Conservation (phyloP, 129 eudicot genomes). For the Centrapalus pauciflorus region DNA sequence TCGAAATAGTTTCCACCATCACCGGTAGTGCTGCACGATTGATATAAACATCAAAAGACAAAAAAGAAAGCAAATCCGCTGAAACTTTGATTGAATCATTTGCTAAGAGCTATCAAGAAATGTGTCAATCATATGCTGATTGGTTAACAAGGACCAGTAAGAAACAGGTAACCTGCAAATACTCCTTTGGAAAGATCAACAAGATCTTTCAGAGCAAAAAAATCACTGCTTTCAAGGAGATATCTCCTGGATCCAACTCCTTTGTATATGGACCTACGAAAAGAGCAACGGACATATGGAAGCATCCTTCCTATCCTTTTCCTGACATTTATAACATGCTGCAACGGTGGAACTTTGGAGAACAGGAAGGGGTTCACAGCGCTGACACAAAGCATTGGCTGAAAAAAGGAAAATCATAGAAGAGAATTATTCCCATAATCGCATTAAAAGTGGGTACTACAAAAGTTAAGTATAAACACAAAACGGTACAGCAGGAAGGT, state of each 20-base stretch:
- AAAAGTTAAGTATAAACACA: background rate
- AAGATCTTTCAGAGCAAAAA: constrained; percentile 88
- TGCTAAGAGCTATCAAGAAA: background rate
- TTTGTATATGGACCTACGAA: constrained; percentile 71
- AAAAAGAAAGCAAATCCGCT: background rate
- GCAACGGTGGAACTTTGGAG: constrained; percentile 78
- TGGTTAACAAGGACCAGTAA: background rate
- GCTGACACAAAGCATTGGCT: constrained; percentile 99
- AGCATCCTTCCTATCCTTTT: constrained; percentile 75
- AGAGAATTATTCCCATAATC: constrained; percentile 1
- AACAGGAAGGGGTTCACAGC: constrained; percentile 84
- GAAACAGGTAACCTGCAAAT: constrained; percentile 70
- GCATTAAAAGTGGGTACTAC: background rate
- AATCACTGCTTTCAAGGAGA: constrained; percentile 84
- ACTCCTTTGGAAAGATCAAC: constrained; percentile 93
- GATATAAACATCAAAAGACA: constrained; percentile 8
- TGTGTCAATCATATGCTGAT: background rate
- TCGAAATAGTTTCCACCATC: constrained; percentile 75
- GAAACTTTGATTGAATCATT: background rate
- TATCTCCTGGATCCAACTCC: constrained; percentile 90
- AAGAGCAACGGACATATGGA: constrained; percentile 86
- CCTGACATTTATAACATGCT: constrained; percentile 68
- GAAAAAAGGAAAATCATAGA: constrained; percentile 21
- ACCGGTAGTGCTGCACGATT: constrained; percentile 68
- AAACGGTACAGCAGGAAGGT: background rate